A percentile compares a stretch with the other conserved stretches of the same genome.
These are phyloP conservation scores for Diplodia seriata DNA, from an alignment of 2,329 filamentous ascomycete genomes.

Conservation along the genomic window DNA sequence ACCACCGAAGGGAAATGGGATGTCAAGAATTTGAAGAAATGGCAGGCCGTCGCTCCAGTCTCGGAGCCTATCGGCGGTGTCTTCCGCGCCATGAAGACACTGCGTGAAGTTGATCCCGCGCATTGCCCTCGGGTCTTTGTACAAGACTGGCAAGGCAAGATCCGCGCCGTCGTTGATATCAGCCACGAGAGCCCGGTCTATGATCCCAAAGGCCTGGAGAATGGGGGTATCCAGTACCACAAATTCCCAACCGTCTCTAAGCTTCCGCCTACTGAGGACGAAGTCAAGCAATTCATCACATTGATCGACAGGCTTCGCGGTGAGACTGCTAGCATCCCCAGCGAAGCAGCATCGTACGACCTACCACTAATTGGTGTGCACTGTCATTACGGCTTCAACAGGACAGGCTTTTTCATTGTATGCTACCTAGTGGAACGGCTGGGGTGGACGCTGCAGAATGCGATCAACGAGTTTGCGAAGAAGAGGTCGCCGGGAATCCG, in stretches of 20 bases:
- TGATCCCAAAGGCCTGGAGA: conserved; percentile 65
- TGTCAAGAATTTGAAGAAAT: conserved; percentile 93
- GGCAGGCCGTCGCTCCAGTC: conserved; percentile 79
- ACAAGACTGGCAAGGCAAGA: conserved; percentile 67
- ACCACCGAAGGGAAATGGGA: conserved; percentile 95
- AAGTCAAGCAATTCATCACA: conserved; percentile 65
- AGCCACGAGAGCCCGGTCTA: conserved; percentile 91
- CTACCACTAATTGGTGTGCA: conserved; percentile 74
- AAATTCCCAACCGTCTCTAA: conserved; percentile 95
- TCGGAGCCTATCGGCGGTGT: conserved; percentile 78
- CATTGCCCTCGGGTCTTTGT: conserved; percentile 81
- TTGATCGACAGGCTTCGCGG: conserved; percentile 59
- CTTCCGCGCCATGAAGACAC: conserved; percentile 91
- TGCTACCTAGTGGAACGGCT: conserved; percentile 88
- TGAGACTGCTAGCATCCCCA: conserved; percentile 32
- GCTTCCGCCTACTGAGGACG: conserved; percentile 73
- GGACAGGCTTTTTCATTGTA: conserved; percentile 89
- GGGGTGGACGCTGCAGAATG: conserved; percentile 73
- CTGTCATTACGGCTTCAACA: conserved; percentile 95
- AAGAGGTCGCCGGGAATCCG: conserved; percentile 82
- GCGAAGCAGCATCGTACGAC: conserved; percentile 50
- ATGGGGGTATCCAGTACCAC: conserved; percentile 60
- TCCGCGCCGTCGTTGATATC: conserved; percentile 86
- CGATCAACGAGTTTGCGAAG: conserved; percentile 77
- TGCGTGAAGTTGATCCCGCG: conserved; percentile 83